A percentile compares a stretch with the other conserved stretches of the same genome.
phyloP scores from a whole-genome alignment of 305 asterid genomes.

The Solanum hybrid region DNA sequence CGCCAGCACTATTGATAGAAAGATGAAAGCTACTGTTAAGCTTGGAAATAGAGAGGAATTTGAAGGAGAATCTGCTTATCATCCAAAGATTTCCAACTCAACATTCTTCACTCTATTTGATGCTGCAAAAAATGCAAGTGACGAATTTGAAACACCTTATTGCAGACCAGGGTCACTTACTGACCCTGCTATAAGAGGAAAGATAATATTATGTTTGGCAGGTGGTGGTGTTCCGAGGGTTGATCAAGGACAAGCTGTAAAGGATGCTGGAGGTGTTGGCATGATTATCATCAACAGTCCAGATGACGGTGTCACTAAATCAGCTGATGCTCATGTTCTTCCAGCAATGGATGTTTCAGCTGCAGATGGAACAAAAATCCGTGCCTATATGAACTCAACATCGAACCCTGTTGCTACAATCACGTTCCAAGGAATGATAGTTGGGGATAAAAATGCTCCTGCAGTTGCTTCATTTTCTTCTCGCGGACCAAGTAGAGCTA shows the following conservation, averaged over 20 bases:
- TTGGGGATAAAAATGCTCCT: conserved; percentile 30
- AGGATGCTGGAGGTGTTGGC: background rate
- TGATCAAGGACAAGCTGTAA: conserved; percentile 4
- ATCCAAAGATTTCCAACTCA: conserved; percentile 22
- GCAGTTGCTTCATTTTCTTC: conserved; percentile 35
- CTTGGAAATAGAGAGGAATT: conserved; percentile 34
- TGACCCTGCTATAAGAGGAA: conserved; percentile 14
- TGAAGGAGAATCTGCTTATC: conserved; percentile 36
- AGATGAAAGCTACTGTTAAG: conserved; percentile 23
- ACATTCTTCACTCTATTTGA: conserved; percentile 13
- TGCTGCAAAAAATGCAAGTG: background rate
- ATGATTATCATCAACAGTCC: background rate
- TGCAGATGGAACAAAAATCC: conserved; percentile 10
- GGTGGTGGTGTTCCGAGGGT: background rate
- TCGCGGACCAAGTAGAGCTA: conserved; percentile 26
- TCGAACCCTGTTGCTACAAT: conserved; percentile 22
- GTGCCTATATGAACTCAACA: conserved; percentile 21
- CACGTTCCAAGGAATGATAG: conserved; percentile 24
- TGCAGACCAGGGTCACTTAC: conserved; percentile 9
- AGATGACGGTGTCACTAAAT: background rate
- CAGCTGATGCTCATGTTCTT: conserved; percentile 18
- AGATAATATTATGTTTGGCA: conserved; percentile 22
- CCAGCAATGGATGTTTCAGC: conserved; percentile 17
- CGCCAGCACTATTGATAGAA: conserved; percentile 39
- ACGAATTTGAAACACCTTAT: background rate